Evolutionary conservation across 768 basidiomycete species (phyloP), one percentile per base, ranked within the genome.

Genomic region (Auriscalpium vulgare): DNA sequence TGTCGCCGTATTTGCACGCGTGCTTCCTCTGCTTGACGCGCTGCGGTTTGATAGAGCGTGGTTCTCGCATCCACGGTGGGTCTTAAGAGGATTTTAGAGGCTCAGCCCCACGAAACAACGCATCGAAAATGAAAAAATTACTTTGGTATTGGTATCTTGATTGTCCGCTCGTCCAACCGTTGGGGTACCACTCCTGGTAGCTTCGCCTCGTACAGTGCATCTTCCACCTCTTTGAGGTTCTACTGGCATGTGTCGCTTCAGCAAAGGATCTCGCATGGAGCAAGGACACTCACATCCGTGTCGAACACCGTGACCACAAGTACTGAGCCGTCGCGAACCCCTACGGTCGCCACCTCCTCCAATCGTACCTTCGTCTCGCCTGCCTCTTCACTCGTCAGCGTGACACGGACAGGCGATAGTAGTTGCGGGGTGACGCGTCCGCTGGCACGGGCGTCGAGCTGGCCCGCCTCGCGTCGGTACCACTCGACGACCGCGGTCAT

Each of bases 81-180:
- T 60, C 90, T 93, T 49, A 48, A 10, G 51, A 37, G 43, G 37
- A 13, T 45, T 40, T 9, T 59, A 21, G 40, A 50, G n/a, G 37
- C 50, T 29, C 6, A n/a, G 49, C 23, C 45, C 52, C 5, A 56
- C 36, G 51, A 43, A 14, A 8, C 6, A 16, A 36, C 37, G n/a
- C 47, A 16, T 48, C 19, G 19, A 37, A 13, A 13, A 23, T 13
- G n/a, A 37, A 47, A 14, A 40, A 63, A 75, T 13, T 59, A 91
- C 90, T 84, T 91, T 45, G 91, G 87, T 67, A 92, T 82, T 0
- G 89, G 86, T 57, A 93, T 80, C 59, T 79, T 87, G 60, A 93
- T 78, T 2, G 91, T 92, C 45, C 84, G 79, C 35, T 65, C 71
- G 63, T 93, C 90, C 44, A 80, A 71, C 55, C 76, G 76, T 61